These are phyloP conservation scores for Parmales sp. DNA, from an alignment of 108 stramenopile genomes.

Conservation along the genomic window DNA sequence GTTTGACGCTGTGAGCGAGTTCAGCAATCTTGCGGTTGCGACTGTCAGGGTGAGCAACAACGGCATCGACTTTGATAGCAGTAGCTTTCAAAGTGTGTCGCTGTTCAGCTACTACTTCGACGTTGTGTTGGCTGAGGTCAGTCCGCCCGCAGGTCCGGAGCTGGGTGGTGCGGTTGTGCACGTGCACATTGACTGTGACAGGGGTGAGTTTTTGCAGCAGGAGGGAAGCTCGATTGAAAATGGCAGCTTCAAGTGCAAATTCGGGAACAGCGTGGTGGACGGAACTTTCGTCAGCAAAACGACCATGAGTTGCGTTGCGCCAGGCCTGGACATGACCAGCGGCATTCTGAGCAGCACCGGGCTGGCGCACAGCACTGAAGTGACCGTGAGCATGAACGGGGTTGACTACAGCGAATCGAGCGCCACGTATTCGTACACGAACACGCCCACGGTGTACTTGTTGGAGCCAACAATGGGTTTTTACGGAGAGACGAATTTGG, in stretches of 20 bases:
- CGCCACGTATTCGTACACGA: neutral
- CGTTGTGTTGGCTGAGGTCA: neutral
- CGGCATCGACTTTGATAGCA: slow-evolving; percentile 26
- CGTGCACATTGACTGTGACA: neutral
- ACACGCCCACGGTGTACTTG: neutral
- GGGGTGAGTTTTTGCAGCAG: neutral
- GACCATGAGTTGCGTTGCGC: neutral
- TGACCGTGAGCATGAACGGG: neutral
- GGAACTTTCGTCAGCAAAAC: neutral
- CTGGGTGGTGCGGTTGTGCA: neutral
- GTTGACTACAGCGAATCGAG: neutral
- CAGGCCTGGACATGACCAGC: neutral
- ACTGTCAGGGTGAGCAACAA: slow-evolving; percentile 28
- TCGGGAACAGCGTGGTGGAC: neutral
- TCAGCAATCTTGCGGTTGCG: neutral
- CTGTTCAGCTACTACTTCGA: neutral
- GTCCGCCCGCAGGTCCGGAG: neutral
- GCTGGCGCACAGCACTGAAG: neutral
- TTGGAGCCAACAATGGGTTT: neutral
- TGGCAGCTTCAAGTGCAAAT: neutral
- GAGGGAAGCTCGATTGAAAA: neutral
- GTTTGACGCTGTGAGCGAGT: neutral
- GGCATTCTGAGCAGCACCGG: neutral
- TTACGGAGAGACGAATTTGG: neutral
- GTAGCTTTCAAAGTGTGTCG: neutral